These are phyloP conservation scores for Starmerella ratchasimensis DNA, from an alignment of 805 yeast species.

Conservation along the genomic window DNA sequence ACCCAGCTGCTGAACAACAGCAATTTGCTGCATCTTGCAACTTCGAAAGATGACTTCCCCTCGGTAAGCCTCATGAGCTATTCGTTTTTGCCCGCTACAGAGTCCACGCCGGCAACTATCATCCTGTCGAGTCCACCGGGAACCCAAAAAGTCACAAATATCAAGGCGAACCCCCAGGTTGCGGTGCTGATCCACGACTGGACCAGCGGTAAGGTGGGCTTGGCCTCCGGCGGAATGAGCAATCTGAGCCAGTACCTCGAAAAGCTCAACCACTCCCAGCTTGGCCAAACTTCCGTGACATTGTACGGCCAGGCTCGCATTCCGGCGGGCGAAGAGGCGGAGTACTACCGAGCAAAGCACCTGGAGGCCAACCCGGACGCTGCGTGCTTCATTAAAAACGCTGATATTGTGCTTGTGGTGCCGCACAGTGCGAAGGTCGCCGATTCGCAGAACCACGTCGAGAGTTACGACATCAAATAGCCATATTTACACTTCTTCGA, in stretches of 20 bases:
- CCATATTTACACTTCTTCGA: no score
- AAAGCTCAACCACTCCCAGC: constrained; percentile 63
- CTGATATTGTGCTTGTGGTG: constrained; percentile 49
- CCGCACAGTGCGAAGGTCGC: constrained; percentile 63
- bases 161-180: constrained; percentile 57
- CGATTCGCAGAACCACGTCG: constrained; percentile 31
- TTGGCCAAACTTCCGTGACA: constrained; percentile 72
- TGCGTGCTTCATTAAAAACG: constrained; percentile 48
- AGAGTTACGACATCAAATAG: constrained; percentile 9
- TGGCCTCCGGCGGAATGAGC: constrained; percentile 15
- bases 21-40: constrained; percentile 59
- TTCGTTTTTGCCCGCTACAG: constrained; percentile 34
- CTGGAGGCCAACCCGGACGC: constrained; percentile 57
- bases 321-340: constrained; percentile 36
- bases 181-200: constrained; percentile 83
- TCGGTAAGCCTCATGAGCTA: constrained; percentile 89
- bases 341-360: constrained; percentile 48
- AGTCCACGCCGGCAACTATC: constrained; percentile 11
- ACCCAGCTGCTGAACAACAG: constrained; percentile 15
- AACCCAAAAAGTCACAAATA: constrained; percentile 64
- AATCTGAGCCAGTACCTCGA: constrained; percentile 47
- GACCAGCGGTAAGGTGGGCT: constrained; percentile 31
- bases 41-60: constrained; percentile 59
- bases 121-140: constrained; percentile 57
- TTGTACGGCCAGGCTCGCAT: constrained; percentile 57